Evolutionary conservation across 768 basidiomycete genomes (phyloP).

Genomic region (Xerocomus potaroensis): DNA sequence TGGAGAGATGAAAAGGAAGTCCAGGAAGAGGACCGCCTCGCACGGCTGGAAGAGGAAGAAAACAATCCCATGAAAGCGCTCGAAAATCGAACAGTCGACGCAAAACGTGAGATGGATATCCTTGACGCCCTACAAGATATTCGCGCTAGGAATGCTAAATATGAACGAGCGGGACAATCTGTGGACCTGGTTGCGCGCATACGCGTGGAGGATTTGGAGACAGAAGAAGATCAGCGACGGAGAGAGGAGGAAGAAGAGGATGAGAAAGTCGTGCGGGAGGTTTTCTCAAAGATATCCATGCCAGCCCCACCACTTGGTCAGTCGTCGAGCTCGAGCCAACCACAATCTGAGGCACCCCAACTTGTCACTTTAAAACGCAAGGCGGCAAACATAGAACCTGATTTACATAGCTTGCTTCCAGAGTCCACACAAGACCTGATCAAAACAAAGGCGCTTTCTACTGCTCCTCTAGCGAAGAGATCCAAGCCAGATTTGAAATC

Average conservation of each 20-base stretch:
- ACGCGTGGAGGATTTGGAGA: conserved; percentile 64
- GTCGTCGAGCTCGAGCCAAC: conserved; percentile 23
- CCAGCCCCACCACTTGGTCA: conserved; percentile 21
- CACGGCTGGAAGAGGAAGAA: conserved; percentile 85
- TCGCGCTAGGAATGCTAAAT: conserved; percentile 78
- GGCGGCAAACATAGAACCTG: conserved; percentile 74
- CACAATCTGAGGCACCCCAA: conserved; percentile 19
- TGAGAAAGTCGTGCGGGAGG: conserved; percentile 80
- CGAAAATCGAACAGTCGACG: conserved; percentile 88
- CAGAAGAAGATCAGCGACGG: conserved; percentile 68
- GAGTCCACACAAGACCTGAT: conserved; percentile 62
- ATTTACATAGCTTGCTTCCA: conserved; percentile 62
- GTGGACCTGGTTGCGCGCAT: conserved; percentile 66
- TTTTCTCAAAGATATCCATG: conserved; percentile 72
- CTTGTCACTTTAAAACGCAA: conserved; percentile 81
- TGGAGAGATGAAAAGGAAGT: conserved; percentile 82
- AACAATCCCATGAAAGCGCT: conserved; percentile 97
- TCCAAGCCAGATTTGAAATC: conserved; percentile 59
- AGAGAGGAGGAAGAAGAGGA: conserved; percentile 84
- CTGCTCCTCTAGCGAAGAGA: conserved; percentile 50
- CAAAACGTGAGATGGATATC: conserved; percentile 97
- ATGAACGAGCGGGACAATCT: conserved; percentile 77
- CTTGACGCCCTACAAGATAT: conserved; percentile 95
- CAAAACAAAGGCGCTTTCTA: conserved; percentile 40
- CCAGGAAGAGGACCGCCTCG: conserved; percentile 80